Percentiles rank a stretch among this genome's conserved stretches.
Evolutionary conservation across 345 rosid species (phyloP).

Genomic region (Barbarea vulgaris): DNA sequence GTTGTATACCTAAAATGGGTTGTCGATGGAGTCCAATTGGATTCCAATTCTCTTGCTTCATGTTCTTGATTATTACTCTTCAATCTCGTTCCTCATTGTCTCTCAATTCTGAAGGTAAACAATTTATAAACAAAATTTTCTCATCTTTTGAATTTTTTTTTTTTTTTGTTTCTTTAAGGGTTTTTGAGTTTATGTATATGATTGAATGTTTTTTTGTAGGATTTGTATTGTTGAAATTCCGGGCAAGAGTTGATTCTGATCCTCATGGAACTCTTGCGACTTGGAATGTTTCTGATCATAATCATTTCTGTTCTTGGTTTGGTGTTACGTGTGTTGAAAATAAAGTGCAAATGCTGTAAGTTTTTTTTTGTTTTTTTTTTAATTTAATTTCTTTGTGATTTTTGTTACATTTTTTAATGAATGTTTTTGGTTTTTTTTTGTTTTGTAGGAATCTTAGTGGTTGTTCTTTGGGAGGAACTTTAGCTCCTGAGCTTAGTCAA

Average conservation of each 20-base stretch:
- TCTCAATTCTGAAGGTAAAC: conserved; percentile 65
- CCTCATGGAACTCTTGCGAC: conserved; percentile 64
- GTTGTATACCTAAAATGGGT: conserved; percentile 60
- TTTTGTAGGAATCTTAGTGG: conserved; percentile 63
- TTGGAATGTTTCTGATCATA: conserved; percentile 60
- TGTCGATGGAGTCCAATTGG: conserved; percentile 71
- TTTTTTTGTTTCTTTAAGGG: not conserved
- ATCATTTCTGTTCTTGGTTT: conserved; percentile 69
- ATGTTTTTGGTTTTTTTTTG: not conserved
- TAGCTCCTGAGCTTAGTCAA: conserved; percentile 75
- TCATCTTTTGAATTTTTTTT: conserved; percentile 1
- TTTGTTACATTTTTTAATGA: not conserved
- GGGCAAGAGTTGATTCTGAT: conserved; percentile 61
- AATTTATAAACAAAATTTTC: not conserved
- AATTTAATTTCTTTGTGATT: not conserved
- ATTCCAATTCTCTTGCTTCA: conserved; percentile 56
- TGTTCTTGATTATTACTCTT: conserved; percentile 51
- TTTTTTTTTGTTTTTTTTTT: not conserved
- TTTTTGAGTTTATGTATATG: conserved; percentile 13
- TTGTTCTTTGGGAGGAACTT: conserved; percentile 66
- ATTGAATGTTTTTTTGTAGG: conserved; percentile 58
- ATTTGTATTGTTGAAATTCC: conserved; percentile 65
- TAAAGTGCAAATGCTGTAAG: conserved; percentile 84
- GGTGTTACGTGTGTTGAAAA: conserved; percentile 71
- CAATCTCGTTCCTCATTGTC: conserved; percentile 52